Conservation (phyloP, 169 alveolate genomes). For the Perkinsus olseni region DNA sequence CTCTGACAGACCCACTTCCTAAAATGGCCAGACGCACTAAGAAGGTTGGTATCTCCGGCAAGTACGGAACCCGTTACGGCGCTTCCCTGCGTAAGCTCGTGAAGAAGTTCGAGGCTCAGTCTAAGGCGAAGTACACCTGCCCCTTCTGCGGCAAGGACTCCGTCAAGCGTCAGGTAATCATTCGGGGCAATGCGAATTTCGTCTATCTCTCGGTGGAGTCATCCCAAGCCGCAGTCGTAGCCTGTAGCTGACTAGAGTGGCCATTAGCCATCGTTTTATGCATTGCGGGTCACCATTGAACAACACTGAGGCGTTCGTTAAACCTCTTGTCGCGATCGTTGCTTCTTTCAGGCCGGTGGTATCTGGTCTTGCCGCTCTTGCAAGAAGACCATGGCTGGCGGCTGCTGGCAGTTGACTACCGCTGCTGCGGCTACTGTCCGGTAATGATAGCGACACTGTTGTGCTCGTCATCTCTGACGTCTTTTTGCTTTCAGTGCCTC, state of each 20-base stretch:
- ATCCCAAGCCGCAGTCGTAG: too few species aligned
- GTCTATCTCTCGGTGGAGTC: too few species aligned
- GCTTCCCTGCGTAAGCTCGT: constrained; percentile 93
- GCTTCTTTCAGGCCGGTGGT: constrained; percentile 76
- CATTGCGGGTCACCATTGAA: too few species aligned
- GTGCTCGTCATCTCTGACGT: background rate
- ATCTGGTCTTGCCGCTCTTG: constrained; percentile 94
- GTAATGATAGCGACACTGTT: constrained; percentile 31
- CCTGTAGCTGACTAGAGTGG: too few species aligned
- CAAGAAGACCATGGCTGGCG: constrained; percentile 89
- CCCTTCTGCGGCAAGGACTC: constrained; percentile 93
- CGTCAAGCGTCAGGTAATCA: constrained; percentile 56
- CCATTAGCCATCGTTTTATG: too few species aligned
- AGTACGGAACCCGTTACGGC: constrained; percentile 97
- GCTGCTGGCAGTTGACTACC: constrained; percentile 93
- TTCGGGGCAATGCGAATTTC: background rate
- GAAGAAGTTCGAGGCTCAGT: constrained; percentile 86
- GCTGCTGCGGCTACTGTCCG: constrained; percentile 90
- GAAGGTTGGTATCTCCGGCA: constrained; percentile 95
- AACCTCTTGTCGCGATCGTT: background rate
- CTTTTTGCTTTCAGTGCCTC: constrained; percentile 9
- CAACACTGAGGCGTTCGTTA: too few species aligned
- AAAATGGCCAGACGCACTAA: constrained; percentile 3
- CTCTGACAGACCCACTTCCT: constrained; percentile 2
- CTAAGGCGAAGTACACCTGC: constrained; percentile 86